Evolutionary conservation across 495 filamentous ascomycete species (phyloP).

Genomic region (Schizothecium vesticola): DNA sequence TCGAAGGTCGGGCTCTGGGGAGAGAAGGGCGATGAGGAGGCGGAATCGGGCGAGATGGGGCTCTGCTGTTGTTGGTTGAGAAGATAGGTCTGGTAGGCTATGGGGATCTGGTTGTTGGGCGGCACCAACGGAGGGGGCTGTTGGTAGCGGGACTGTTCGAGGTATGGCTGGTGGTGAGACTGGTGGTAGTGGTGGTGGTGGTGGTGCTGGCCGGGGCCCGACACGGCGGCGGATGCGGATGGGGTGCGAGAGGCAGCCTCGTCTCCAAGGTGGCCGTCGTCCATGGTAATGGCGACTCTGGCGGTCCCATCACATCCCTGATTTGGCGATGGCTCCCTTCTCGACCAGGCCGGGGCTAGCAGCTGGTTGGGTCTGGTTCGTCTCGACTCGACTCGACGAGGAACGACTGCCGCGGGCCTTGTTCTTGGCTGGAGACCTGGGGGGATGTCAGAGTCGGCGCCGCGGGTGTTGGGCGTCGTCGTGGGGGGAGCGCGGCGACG

Average conservation of each 20-base stretch:
- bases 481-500: constrained; percentile 12
- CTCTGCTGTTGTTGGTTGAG: constrained; percentile 4
- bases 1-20: constrained; percentile 8
- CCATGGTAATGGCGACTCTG: constrained; percentile 25
- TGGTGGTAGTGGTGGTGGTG: constrained; percentile 10
- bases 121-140: neutral
- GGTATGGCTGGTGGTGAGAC: neutral
- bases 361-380: neutral
- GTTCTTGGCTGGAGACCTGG: neutral
- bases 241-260: constrained; percentile 27
- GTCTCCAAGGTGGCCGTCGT: constrained; percentile 30
- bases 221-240: constrained; percentile 22
- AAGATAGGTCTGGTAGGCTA: constrained; percentile 10
- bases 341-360: neutral
- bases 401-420: neutral
- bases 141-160: neutral
- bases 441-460: too few relatives aligned
- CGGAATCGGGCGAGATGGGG: constrained; percentile 4
- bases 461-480: constrained; percentile 11
- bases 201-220: constrained; percentile 9
- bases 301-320: constrained; percentile 19
- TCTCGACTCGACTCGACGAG: neutral
- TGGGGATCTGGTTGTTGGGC: constrained; percentile 12
- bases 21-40: constrained; percentile 12
- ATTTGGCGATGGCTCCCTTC: neutral